Base-by-base conservation (phyloP, 371 early-diverging fungal species). In the Phascolomyces articulosus region DNA sequence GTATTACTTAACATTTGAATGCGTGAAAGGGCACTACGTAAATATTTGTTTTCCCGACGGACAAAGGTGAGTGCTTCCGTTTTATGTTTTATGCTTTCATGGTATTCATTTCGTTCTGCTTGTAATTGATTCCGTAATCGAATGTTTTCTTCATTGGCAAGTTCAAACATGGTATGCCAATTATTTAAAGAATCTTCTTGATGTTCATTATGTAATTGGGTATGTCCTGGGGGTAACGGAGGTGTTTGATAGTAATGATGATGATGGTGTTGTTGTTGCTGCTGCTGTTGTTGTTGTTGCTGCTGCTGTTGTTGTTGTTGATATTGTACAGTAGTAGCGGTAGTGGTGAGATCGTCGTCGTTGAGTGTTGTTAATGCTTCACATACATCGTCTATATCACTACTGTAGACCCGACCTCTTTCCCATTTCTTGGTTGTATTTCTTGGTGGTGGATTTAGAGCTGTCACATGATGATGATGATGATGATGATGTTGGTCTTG, bases 401-500 rank as follows among this genome's bases (percentile, higher is more conserved):
- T 21, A 38, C 57, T 49, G 23, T 15, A 18, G 23, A 23, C 21
- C 16, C 21, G 29, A 13, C 38, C 49, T 38, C 58, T 41, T 2
- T 58, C 26, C 16, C 26, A 51, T 20, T 34, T 53, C 20, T 24
- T 62, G 40, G 13, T 24, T 38, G 18, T 21, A 44, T 31, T 49
- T 18, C 58, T 26, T 11, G 64, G 64, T 34, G 64, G 64, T 18
- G 64, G 64, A 38, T 58, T 56, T 49, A 64, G 28, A 0, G 64
- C 58, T 4, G 64, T 64, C 4, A 31, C 23, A 24, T 60, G 60
- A 49, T 31, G 1, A 15, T 24, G 58, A 21, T 60, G 34, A 34
- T 34, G 34, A 2, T 34, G 34, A 34, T 60, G 60, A 49, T 31
- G 1, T n/a, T 24, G 58, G 10, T 48, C 28, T 20, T 16, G 60